phyloP scores from a whole-genome alignment of 2,329 filamentous ascomycete species.

The Madurella mycetomatis region DNA sequence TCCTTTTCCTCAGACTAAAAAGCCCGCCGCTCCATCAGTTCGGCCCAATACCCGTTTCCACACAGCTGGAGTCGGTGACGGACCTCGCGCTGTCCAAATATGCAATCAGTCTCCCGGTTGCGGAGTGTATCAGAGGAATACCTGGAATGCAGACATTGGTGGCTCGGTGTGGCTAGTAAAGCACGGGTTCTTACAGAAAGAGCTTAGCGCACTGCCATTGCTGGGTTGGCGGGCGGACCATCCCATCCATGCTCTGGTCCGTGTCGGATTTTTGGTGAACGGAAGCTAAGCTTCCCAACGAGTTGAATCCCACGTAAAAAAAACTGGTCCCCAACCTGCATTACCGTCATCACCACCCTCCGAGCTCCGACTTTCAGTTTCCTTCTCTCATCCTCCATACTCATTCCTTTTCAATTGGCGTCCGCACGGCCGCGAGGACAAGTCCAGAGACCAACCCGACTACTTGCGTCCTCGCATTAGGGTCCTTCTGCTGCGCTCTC shows the following conservation, averaged over 20 bases:
- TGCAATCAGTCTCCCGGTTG: too few species aligned
- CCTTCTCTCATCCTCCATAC: conserved; percentile 8
- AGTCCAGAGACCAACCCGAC: background rate
- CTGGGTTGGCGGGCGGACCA: conserved; percentile 13
- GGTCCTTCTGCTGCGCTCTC: conserved; percentile 22
- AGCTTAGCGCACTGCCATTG: conserved; percentile 20
- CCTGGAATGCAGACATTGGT: background rate
- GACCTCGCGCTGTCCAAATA: background rate
- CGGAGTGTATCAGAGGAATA: background rate
- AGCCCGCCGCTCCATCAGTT: background rate
- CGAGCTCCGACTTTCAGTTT: conserved; percentile 21
- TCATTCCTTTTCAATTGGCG: conserved; percentile 21
- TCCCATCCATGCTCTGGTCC: conserved; percentile 14
- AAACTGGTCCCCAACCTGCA: conserved; percentile 23
- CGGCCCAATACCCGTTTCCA: background rate
- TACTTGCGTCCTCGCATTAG: conserved; percentile 11
- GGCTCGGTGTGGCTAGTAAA: conserved; percentile 4
- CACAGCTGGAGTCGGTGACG: background rate
- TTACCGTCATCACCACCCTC: conserved; percentile 21
- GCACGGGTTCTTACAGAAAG: too few species aligned
- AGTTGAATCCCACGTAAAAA: conserved; percentile 26
- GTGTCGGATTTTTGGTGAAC: conserved; percentile 21
- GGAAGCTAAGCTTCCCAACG: conserved; percentile 27
- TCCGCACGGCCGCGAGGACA: conserved; percentile 6
- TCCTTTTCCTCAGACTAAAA: background rate